phyloP scores from a whole-genome alignment of 2,329 filamentous ascomycete species.

The Colletotrichum salicis region DNA sequence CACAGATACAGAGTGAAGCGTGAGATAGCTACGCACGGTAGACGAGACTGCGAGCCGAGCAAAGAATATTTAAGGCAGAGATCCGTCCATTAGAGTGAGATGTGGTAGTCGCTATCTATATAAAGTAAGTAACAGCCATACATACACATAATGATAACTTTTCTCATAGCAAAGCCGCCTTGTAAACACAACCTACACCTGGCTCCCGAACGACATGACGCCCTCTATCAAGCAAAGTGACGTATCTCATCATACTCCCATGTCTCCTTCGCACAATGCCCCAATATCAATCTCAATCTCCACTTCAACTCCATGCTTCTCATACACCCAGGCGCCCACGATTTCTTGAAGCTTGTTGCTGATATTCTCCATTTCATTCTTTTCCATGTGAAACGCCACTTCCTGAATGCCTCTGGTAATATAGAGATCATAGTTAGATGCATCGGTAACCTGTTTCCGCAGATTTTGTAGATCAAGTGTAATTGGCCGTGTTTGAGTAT shows the following conservation, averaged over 20 bases:
- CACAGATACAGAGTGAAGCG: neutral
- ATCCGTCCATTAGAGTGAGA: neutral
- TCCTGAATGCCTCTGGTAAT: conserved; percentile 14
- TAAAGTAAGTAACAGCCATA: neutral
- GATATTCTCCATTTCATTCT: conserved; percentile 11
- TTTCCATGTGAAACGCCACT: conserved; percentile 12
- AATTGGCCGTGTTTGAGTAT: neutral
- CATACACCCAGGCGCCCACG: conserved; percentile 16
- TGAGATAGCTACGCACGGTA: neutral
- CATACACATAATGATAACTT: neutral
- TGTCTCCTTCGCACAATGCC: neutral
- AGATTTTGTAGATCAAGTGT: conserved; percentile 6
- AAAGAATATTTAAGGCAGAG: neutral
- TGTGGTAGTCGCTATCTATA: neutral
- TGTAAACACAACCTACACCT: neutral
- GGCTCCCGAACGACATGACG: neutral
- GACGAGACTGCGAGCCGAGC: neutral
- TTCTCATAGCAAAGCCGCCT: neutral
- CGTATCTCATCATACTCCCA: neutral
- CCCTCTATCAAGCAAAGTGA: too few species aligned
- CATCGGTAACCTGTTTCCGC: neutral
- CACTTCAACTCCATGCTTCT: conserved; percentile 4
- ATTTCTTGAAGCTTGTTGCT: conserved; percentile 24
- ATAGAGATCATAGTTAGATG: conserved; percentile 19
- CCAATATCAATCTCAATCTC: conserved; percentile 35